Base-by-base conservation (phyloP, 768 basidiomycete species). In the Gloeophyllum trabeum region DNA sequence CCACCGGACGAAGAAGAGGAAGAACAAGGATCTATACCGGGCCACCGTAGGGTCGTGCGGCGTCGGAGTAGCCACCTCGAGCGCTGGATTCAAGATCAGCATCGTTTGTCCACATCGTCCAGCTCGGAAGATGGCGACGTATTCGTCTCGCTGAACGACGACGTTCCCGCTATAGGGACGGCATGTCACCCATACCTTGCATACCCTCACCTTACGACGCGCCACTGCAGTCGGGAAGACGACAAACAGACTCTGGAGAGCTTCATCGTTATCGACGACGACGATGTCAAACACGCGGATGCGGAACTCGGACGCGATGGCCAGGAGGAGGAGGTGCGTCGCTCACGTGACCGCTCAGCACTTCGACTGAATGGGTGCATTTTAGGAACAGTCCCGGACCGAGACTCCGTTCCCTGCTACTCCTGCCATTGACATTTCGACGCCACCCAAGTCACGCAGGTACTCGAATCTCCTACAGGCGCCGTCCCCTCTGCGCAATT, bases 191-290 rank as follows among this genome's bases (percentile, higher is more conserved):
- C 66, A n/a, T 69, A 65, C 49, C 62, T 66, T 38, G 63, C 66
- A 0, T 66, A 66, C 36, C 63, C 67, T 7, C 61, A 63, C 39
- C 44, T 61, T 44, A 60, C 37, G 46, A 44, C 52, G 44, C 49
- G 57, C 16, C 45, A 61, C 21, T 46, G 61, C 38, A 48, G 50
- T 35, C 55, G 49, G 35, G 35, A 40, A 23, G 54, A 65, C 42
- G 66, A 63, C 32, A 51, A 48, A 10, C 56, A 54, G 24, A 61
- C 61, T 40, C 48, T 60, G 44, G 59, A 67, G 18, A 62, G 65
- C 44, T 70, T 64, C 47, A 63, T 71, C 43, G 46, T 70, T 39
- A 56, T 71, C 40, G 62, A 64, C 41, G 59, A 57, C 24, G 55
- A 51, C 36, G 51, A 55, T 7, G 53, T 53, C 16, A 32, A 16